Percentiles rank a stretch among this genome's conserved stretches.
Evolutionary conservation across 805 yeast species (phyloP).

Genomic region (Candida manassasensis): DNA sequence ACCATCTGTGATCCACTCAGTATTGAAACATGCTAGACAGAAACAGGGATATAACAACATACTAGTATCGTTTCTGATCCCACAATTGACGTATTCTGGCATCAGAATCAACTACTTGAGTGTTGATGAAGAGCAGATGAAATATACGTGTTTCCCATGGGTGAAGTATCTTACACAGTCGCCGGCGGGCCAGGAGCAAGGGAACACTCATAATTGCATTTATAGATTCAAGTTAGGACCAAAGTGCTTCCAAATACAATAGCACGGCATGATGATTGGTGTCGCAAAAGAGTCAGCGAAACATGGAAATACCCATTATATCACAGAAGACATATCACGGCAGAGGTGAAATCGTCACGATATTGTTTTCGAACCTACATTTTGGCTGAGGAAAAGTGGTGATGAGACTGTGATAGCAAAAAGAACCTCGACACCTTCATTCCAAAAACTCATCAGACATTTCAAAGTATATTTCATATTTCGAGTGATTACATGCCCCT

Average conservation of each 20-base stretch:
- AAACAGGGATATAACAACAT: slow-evolving; percentile 18
- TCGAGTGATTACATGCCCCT: too few species aligned
- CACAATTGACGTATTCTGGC: slow-evolving; percentile 59
- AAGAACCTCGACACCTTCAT: too few species aligned
- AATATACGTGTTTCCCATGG: slow-evolving; percentile 76
- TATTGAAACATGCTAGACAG: slow-evolving; percentile 11
- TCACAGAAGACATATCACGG: too few species aligned
- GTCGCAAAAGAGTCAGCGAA: too few species aligned
- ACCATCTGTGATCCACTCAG: slow-evolving; percentile 21
- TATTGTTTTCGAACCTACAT: too few species aligned
- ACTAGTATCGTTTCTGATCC: slow-evolving; percentile 27
- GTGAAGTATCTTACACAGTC: slow-evolving; percentile 48
- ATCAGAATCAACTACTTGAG: slow-evolving; percentile 61
- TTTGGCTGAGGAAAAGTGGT: too few species aligned
- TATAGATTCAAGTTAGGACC: slow-evolving; percentile 22
- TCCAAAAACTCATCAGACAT: too few species aligned
- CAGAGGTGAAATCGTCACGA: too few species aligned
- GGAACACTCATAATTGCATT: slow-evolving; percentile 8
- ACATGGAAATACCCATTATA: too few species aligned
- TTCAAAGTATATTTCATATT: too few species aligned
- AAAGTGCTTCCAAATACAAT: slow-evolving; percentile 12
- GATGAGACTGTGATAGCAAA: too few species aligned
- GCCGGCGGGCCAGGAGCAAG: not conserved
- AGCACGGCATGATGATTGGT: too few species aligned
- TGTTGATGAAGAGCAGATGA: slow-evolving; percentile 57